A percentile compares a stretch with the other conserved stretches of the same genome.
These are phyloP conservation scores for Elsinoe arachidis DNA, from an alignment of 2,329 filamentous ascomycete genomes.

Conservation along the genomic window DNA sequence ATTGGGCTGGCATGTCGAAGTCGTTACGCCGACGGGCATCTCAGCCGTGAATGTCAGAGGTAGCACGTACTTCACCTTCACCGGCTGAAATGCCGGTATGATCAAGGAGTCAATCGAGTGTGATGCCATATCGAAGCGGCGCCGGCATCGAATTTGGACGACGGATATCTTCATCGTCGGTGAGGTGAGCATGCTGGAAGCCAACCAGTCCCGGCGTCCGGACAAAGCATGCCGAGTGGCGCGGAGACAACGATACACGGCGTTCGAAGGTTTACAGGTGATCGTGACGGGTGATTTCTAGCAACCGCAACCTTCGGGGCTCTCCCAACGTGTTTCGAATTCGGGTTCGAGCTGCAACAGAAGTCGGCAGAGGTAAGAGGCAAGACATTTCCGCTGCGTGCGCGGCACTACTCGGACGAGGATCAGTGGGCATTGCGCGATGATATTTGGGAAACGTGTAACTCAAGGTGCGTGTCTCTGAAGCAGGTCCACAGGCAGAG, in stretches of 20 bases:
- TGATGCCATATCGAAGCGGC: not conserved
- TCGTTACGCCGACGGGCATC: slow-evolving; percentile 52
- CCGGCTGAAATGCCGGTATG: slow-evolving; percentile 45
- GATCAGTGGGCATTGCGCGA: slow-evolving; percentile 57
- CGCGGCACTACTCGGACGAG: slow-evolving; percentile 32
- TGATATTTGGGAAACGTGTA: slow-evolving; percentile 45
- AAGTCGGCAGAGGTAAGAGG: slow-evolving; percentile 17
- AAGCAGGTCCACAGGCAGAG: slow-evolving; percentile 49
- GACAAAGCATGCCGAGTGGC: slow-evolving; percentile 40
- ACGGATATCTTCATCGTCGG: slow-evolving; percentile 53
- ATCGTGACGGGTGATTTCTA: slow-evolving; percentile 54
- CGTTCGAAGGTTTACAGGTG: slow-evolving; percentile 45
- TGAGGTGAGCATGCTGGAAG: slow-evolving; percentile 59
- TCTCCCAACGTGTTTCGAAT: slow-evolving; percentile 45
- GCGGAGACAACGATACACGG: slow-evolving; percentile 18
- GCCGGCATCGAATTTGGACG: not conserved
- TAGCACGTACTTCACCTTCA: slow-evolving; percentile 48
- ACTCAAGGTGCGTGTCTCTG: slow-evolving; percentile 47
- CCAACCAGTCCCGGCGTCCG: slow-evolving; percentile 44
- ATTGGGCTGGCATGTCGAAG: slow-evolving; percentile 34
- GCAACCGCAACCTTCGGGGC: slow-evolving; percentile 53
- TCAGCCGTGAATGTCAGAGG: slow-evolving; percentile 51
- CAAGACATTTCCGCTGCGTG: slow-evolving; percentile 30
- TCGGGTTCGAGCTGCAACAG: slow-evolving; percentile 32
- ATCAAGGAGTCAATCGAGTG: slow-evolving; percentile 31